Evolutionary conservation across 1,284 basidiomycete genomes (phyloP).

Genomic region (Marasmius tenuissimus): DNA sequence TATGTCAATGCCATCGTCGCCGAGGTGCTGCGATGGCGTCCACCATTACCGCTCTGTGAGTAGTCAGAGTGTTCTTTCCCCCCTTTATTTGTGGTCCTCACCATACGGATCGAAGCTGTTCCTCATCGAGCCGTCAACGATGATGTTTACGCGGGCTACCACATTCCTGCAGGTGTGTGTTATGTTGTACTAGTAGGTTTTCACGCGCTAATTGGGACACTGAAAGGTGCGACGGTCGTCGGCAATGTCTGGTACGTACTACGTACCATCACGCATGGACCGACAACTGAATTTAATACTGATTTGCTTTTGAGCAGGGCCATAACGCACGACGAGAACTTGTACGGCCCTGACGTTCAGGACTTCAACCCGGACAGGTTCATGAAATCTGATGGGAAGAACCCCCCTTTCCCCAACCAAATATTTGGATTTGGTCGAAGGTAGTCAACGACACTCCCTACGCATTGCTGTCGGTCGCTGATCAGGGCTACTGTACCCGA

Average conservation of each 20-base stretch:
- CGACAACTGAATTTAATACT: neutral
- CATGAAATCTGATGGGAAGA: neutral
- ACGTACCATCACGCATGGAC: neutral
- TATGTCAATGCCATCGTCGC: conserved; percentile 29
- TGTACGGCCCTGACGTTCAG: neutral
- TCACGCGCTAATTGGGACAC: neutral
- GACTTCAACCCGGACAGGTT: neutral
- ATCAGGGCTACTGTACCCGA: too few relatives aligned
- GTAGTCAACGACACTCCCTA: too few relatives aligned
- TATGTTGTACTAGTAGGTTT: neutral
- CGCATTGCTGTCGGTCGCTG: too few relatives aligned
- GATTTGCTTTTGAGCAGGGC: neutral
- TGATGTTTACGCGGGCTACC: neutral
- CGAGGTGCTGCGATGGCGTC: conserved; percentile 5
- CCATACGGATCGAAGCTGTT: neutral
- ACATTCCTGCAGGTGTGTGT: neutral
- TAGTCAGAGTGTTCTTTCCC: neutral
- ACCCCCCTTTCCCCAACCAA: neutral
- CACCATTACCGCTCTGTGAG: neutral
- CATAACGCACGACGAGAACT: neutral
- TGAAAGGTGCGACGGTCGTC: neutral
- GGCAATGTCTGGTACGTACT: neutral
- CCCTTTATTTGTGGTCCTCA: neutral
- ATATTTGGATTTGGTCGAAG: neutral
- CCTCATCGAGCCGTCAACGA: neutral